Evolutionary conservation across 805 yeast species (phyloP), one percentile per base, ranked within the genome.

Genomic region (Hagleromyces aurorensis): DNA sequence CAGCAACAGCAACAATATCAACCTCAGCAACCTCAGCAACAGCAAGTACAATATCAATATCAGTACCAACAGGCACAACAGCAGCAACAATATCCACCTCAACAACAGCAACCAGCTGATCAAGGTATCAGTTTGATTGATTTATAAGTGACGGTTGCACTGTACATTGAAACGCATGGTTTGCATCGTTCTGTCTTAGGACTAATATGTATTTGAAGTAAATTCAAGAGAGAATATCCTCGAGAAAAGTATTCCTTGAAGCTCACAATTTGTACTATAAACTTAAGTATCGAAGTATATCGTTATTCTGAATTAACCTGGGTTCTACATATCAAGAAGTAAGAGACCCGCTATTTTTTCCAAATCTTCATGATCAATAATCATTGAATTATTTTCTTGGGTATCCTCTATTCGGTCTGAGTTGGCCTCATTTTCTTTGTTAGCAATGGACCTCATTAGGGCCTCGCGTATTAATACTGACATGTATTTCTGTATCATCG

Each of bases 101-200:
- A 42, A 23, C 46, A 40, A 27, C 42, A 38, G 23, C 38, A 28
- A 15, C 16, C 36, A 8, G 45, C 55, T 4, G 56, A 50, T 26
- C 56, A 50, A 34, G 48, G 52, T 16, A 29, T 45, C 13, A 49
- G 50, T 29, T 41, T 53, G 34, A 53, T 53, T 24, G 59, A 53
- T 29, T 29, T 53, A 23, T 53, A 31, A 35, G 10, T n/a, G 11
- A 13, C 16, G 16, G 8, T 10, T 13, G 14, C 8, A 7, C 19
- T 23, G 12, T 7, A 13, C 10, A 23, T 15, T 11, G 13, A 6
- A 9, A 9, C 7, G 9, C 10, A 6, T 22, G 15, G 8, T 6
- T 7, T 5, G 10, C 25, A 5, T 11, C 13, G 15, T 23, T 4
- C 9, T 10, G 16, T 2, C 4, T 8, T 8, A 23, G 7, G 17